phyloP scores from a whole-genome alignment of 169 alveolate genomes.

The Plasmodium falciparum region DNA sequence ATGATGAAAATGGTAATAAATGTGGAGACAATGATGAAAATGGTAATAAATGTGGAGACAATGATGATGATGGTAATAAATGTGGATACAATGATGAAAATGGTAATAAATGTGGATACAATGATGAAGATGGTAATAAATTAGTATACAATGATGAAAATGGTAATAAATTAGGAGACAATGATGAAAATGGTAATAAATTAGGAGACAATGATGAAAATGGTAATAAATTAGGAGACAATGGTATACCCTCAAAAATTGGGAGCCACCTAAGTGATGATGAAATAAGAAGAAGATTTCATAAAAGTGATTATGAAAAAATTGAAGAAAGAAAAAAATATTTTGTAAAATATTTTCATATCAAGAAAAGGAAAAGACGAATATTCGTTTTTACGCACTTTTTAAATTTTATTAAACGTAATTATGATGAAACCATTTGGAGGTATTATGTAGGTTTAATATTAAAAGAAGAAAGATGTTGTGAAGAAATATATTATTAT shows the following conservation, averaged over 20 bases:
- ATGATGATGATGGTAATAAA: background rate
- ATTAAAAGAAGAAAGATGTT: slow-evolving; percentile 52
- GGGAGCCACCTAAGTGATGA: slow-evolving; percentile 11
- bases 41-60: no score
- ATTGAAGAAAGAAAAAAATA: slow-evolving; percentile 73
- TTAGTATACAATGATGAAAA: background rate
- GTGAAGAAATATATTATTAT: slow-evolving; percentile 49
- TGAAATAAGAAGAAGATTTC: slow-evolving; percentile 31
- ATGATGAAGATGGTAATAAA: background rate
- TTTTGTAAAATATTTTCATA: slow-evolving; percentile 49
- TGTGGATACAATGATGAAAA: background rate
- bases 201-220: background rate
- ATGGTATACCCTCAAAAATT: background rate
- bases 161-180: background rate
- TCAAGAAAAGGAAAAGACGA: slow-evolving; percentile 48
- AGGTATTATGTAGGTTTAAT: slow-evolving; percentile 63
- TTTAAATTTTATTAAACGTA: slow-evolving; percentile 67
- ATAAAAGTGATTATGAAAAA: slow-evolving; percentile 55
- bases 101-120: background rate
- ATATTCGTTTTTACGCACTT: slow-evolving; percentile 54
- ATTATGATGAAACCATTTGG: slow-evolving; percentile 75
- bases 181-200: background rate
- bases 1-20: no score
- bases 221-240: background rate
- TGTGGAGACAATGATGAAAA: no score